Conservation (phyloP, 2,329 filamentous ascomycete genomes). For the Leptodontidium sp. region DNA sequence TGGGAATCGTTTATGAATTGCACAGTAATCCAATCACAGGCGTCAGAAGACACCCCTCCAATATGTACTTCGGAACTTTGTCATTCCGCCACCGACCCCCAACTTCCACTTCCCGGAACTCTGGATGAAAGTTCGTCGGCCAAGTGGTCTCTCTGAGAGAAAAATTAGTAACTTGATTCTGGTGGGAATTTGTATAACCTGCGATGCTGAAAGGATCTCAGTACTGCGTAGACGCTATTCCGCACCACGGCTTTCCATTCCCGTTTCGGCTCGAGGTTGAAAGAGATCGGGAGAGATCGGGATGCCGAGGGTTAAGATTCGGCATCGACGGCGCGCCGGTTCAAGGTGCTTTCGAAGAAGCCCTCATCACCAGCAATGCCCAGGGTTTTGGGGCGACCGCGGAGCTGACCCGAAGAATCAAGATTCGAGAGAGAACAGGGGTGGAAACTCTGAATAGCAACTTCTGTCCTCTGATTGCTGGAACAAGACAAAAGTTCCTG, state of each 20-base stretch:
- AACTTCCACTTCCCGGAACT: neutral
- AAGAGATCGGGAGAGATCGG: conserved; percentile 4
- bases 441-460: neutral
- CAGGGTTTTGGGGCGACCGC: neutral
- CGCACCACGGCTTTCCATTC: conserved; percentile 8
- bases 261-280: neutral
- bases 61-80: conserved; percentile 6
- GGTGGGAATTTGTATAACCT: too few species aligned
- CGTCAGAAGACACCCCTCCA: neutral
- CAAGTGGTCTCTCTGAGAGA: too few species aligned
- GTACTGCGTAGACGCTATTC: too few species aligned
- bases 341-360: neutral
- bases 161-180: neutral
- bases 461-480: conserved; percentile 14
- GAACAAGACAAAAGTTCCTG: neutral
- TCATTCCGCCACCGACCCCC: conserved; percentile 8
- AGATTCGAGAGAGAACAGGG: neutral
- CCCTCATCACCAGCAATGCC: neutral
- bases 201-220: neutral
- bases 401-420: neutral
- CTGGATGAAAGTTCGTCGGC: neutral
- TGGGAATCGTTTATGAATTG: neutral
- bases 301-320: conserved; percentile 7
- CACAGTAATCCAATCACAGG: neutral
- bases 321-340: neutral